These are phyloP conservation scores for carrot (Daucus carota) DNA, from an alignment of 129 eudicot genomes.

Conservation along the genomic window DH1_v3.0 NC_030383.2:64377001-64377500, in stretches of 20 bases:
- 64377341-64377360: constrained; percentile 6
- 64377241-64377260: background rate
- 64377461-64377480: constrained; percentile 77
- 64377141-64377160: background rate
- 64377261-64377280: background rate
- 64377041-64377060: background rate
- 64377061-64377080: background rate
- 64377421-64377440: constrained; percentile 22
- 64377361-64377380: constrained; percentile 18
- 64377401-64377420: constrained; percentile 18
- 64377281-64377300: background rate
- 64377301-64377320: background rate
- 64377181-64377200: background rate
- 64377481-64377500: constrained; percentile 68
- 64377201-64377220: background rate
- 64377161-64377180: background rate
- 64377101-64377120: background rate
- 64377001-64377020: background rate
- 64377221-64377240: background rate
- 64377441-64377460: constrained; percentile 32
- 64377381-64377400: constrained; percentile 22
- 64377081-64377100: background rate
- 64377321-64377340: background rate
- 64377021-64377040: background rate
- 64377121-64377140: background rate